A percentile compares a stretch with the other conserved stretches of the same genome.
Evolutionary conservation across 1,139 yeast genomes (phyloP).

Genomic region (Pichia sp.): DNA sequence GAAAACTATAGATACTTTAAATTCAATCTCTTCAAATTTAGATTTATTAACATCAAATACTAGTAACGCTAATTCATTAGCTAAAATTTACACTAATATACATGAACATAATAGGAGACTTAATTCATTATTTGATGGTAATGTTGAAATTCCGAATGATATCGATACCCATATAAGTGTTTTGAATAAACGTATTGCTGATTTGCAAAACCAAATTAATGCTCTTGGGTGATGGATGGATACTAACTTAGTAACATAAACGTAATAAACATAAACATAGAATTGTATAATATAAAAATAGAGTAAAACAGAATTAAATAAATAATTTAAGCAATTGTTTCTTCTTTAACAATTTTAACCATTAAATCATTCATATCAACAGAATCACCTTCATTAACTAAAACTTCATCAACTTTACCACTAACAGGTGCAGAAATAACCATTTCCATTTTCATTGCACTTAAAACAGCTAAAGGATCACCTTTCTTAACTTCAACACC

Average conservation of each 20-base stretch:
- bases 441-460: conserved; percentile 99
- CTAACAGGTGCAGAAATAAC: conserved; percentile 86
- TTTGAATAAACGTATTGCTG: neutral
- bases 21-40: conserved; percentile 2
- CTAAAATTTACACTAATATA: conserved; percentile 8
- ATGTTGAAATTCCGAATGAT: neutral
- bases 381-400: conserved; percentile 84
- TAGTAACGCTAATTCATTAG: conserved; percentile 5
- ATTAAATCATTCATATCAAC: conserved; percentile 90
- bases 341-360: conserved; percentile 36
- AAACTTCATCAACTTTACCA: conserved; percentile 72
- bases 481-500: conserved; percentile 93
- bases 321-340: conserved; percentile 1
- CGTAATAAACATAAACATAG: neutral
- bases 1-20: neutral
- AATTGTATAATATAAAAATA: neutral
- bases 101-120: conserved; percentile 4
- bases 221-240: neutral
- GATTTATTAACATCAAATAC: conserved; percentile 1
- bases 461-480: conserved; percentile 86
- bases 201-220: neutral
- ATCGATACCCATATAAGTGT: neutral
- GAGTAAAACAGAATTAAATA: neutral
- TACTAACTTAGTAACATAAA: no score
- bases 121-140: neutral